phyloP scores from a whole-genome alignment of 2,329 filamentous ascomycete genomes.

The Ploettnerulaceae sp. region DNA sequence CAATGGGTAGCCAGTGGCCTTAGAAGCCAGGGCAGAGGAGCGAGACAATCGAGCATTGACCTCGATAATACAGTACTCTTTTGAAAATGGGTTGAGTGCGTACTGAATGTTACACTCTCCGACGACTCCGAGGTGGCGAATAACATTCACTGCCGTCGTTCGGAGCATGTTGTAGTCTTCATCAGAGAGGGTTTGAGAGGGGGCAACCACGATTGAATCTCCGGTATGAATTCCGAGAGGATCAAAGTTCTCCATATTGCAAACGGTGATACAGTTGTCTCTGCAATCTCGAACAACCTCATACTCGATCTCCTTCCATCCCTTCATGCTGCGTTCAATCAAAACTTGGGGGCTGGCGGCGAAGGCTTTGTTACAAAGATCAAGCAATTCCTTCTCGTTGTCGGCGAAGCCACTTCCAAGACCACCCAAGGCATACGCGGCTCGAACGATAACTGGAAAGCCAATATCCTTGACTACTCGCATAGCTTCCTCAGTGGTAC shows the following conservation, averaged over 20 bases:
- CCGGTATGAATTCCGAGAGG: slow-evolving; percentile 96
- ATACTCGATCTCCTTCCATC: slow-evolving; percentile 99
- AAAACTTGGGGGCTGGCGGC: slow-evolving; percentile 93
- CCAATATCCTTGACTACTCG: slow-evolving; percentile 85
- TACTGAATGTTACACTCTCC: slow-evolving; percentile 99
- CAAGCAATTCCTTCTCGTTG: slow-evolving; percentile 73
- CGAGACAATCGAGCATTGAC: slow-evolving; percentile 95
- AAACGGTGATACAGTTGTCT: slow-evolving; percentile 99
- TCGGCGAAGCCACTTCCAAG: slow-evolving; percentile 94
- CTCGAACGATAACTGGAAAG: slow-evolving; percentile 94
- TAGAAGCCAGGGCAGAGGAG: slow-evolving; percentile 92
- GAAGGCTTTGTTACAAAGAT: slow-evolving; percentile 91
- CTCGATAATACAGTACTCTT: slow-evolving; percentile 98
- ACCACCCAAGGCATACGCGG: slow-evolving; percentile 91
- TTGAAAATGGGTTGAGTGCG: slow-evolving; percentile 89
- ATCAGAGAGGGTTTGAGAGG: slow-evolving; percentile 92
- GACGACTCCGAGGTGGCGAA: slow-evolving; percentile 92
- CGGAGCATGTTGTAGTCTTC: slow-evolving; percentile 99
- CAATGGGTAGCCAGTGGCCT: slow-evolving; percentile 92
- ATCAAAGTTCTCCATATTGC: slow-evolving; percentile 99
- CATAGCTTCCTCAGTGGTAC: slow-evolving; percentile 81
- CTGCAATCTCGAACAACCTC: slow-evolving; percentile 93
- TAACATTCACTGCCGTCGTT: slow-evolving; percentile 94
- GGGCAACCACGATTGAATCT: slow-evolving; percentile 96
- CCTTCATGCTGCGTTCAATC: slow-evolving; percentile 98